phyloP scores from a whole-genome alignment of 83 land plant species.

The Picea abies region DNA sequence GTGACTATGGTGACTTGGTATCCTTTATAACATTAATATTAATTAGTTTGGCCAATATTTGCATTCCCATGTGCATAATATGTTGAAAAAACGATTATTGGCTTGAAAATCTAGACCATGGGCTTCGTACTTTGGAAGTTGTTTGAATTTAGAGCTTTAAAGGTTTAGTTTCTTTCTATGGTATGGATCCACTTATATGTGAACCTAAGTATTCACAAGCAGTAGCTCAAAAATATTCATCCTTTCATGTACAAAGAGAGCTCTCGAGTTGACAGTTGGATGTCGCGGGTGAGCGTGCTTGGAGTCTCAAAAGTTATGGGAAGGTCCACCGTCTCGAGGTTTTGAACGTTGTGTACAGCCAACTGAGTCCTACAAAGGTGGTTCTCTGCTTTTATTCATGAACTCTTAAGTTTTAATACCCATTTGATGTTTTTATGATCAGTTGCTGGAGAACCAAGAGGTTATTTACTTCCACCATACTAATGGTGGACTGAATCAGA shows the following conservation, averaged over 20 bases:
- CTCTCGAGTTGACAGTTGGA: slow-evolving; percentile 61
- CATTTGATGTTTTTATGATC: not conserved
- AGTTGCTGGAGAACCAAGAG: slow-evolving; percentile 49
- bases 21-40: too few relatives aligned
- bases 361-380: slow-evolving; percentile 43
- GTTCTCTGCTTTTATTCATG: not conserved
- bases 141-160: too few relatives aligned
- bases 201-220: not conserved
- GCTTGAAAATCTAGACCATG: too few relatives aligned
- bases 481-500: slow-evolving; percentile 79
- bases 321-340: slow-evolving; percentile 44
- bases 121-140: too few relatives aligned
- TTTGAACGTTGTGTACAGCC: slow-evolving; percentile 54
- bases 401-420: not conserved
- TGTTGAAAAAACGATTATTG: too few relatives aligned
- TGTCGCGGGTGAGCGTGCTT: slow-evolving; percentile 11
- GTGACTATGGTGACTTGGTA: too few relatives aligned
- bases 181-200: slow-evolving; percentile 7
- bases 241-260: slow-evolving; percentile 37
- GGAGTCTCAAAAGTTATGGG: slow-evolving; percentile 49
- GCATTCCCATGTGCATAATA: too few relatives aligned
- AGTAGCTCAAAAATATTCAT: slow-evolving; percentile 40
- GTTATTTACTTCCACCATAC: slow-evolving; percentile 58
- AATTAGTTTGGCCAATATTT: too few relatives aligned
- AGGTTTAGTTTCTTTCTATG: not conserved